Conservation (phyloP, 306 rosid species). For the Ormosia emarginata region DNA sequence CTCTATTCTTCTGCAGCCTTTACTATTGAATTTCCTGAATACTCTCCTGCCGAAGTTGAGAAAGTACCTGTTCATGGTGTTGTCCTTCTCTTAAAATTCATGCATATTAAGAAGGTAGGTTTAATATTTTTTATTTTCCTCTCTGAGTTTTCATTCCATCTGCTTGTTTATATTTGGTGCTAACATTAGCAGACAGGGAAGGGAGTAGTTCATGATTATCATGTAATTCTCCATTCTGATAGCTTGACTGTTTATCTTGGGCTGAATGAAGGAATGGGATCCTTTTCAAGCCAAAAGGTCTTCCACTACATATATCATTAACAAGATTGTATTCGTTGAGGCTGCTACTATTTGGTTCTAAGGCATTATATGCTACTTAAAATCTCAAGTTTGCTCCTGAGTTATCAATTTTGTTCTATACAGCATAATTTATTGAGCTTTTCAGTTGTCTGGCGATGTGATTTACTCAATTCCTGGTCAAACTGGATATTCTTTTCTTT, state of each 20-base stretch:
- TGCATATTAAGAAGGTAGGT: slow-evolving; percentile 68
- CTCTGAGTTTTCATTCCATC: not conserved
- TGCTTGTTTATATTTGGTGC: slow-evolving; percentile 10
- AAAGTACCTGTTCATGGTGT: slow-evolving; percentile 86
- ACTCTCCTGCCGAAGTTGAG: slow-evolving; percentile 76
- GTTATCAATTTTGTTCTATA: not conserved
- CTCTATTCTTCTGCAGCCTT: slow-evolving; percentile 87
- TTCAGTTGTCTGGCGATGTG: slow-evolving; percentile 3
- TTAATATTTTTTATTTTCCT: not conserved
- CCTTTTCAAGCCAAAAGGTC: not conserved
- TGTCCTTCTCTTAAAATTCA: slow-evolving; percentile 83
- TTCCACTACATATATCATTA: not conserved
- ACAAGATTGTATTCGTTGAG: not conserved
- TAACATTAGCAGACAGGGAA: not conserved
- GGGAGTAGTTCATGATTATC: not conserved
- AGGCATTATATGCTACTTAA: not conserved
- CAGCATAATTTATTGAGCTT: not conserved
- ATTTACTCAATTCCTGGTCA: not conserved
- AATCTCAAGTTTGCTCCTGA: not conserved
- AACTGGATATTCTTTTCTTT: not conserved
- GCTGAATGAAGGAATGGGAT: not conserved
- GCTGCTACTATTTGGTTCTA: not conserved
- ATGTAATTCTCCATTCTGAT: not conserved
- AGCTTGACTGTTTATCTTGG: not conserved
- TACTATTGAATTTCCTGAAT: slow-evolving; percentile 58